Evolutionary conservation across 768 basidiomycete species (phyloP).

Genomic region (Macrolepiota dolichaula): DNA sequence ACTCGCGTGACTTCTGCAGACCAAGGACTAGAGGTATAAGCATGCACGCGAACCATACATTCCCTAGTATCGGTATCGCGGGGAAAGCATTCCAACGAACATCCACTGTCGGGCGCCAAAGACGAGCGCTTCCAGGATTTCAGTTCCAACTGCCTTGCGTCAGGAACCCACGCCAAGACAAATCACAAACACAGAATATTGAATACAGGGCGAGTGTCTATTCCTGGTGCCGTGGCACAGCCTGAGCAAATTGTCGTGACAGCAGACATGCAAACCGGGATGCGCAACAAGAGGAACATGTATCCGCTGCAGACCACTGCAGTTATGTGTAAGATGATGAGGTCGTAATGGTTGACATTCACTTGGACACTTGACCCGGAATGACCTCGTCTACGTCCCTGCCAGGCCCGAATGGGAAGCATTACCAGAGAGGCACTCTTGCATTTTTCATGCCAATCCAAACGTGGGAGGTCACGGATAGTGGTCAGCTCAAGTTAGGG

Average conservation of each 20-base stretch:
- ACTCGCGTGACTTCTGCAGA: no score
- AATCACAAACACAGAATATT: no score
- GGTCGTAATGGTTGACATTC: neutral
- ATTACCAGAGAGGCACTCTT: neutral
- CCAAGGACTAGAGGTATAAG: no score
- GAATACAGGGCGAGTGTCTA: neutral
- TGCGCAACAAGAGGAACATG: neutral
- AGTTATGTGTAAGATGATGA: neutral
- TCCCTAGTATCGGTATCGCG: no score
- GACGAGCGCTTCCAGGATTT: no score
- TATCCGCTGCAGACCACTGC: neutral
- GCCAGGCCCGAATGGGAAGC: neutral
- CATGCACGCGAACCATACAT: no score
- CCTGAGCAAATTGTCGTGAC: no score
- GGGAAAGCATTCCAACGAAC: no score
- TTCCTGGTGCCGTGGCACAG: neutral
- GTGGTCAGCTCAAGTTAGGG: neutral
- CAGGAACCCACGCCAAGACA: no score
- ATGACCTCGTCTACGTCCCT: neutral
- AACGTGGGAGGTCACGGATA: neutral
- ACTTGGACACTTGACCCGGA: neutral
- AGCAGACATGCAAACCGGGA: neutral
- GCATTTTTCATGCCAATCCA: conserved; percentile 4
- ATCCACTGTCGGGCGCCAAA: no score
- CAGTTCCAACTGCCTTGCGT: no score